Percentiles rank a stretch among this genome's conserved stretches.
phyloP scores from a whole-genome alignment of 805 yeast species.

The Zygoascus flipseniorum region DNA sequence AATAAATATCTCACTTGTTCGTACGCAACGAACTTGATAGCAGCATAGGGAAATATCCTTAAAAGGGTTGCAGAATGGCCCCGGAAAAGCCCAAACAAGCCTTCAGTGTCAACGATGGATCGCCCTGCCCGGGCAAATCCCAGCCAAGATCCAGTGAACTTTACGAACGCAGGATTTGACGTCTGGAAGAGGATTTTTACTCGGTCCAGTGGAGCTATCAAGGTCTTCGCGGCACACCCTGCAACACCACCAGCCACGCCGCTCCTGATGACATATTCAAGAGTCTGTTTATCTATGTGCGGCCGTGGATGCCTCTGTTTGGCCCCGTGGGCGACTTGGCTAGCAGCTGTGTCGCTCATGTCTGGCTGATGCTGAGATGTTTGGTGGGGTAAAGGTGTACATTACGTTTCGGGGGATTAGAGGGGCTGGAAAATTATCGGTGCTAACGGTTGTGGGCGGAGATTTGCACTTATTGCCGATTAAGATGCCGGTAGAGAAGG shows the following conservation, averaged over 20 bases:
- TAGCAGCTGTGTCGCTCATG: not conserved
- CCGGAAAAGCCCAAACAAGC: constrained; percentile 74
- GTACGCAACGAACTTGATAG: constrained; percentile 91
- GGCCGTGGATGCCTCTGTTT: not conserved
- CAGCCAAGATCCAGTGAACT: constrained; percentile 67
- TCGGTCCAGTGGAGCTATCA: constrained; percentile 91
- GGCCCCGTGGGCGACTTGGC: not conserved
- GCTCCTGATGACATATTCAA: constrained; percentile 71
- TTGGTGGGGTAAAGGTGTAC: not conserved
- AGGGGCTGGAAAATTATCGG: not conserved
- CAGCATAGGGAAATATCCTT: constrained; percentile 93
- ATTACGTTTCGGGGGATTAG: not conserved
- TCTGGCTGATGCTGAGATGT: not conserved
- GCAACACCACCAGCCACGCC: constrained; percentile 95
- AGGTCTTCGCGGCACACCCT: constrained; percentile 91
- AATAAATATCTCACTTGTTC: constrained; percentile 79
- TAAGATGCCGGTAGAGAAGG: no score
- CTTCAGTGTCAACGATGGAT: constrained; percentile 60
- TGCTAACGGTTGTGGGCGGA: not conserved
- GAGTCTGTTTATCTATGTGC: constrained; percentile 45
- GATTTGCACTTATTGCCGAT: no score
- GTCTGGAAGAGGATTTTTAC: constrained; percentile 94
- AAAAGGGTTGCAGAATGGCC: constrained; percentile 93
- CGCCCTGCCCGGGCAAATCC: constrained; percentile 71
- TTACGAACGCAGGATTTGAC: constrained; percentile 76